phyloP scores from a whole-genome alignment of 306 rosid genomes.

The Cicer arietinum region DNA sequence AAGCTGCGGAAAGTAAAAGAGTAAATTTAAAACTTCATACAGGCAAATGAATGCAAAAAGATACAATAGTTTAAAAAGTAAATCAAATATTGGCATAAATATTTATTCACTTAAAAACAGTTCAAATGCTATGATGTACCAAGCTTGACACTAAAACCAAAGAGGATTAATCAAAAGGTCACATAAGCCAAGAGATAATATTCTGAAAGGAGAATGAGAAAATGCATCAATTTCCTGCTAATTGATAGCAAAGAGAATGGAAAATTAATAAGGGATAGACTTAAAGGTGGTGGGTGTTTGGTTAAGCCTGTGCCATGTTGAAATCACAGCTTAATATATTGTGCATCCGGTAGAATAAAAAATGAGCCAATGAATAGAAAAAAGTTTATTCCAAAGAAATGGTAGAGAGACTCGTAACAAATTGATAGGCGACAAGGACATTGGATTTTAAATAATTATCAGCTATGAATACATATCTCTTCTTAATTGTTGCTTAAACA shows the following conservation, averaged over 20 bases:
- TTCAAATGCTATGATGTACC: constrained; percentile 15
- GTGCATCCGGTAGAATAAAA: not conserved
- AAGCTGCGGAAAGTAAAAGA: constrained; percentile 55
- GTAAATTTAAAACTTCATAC: constrained; percentile 17
- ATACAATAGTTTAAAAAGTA: constrained; percentile 13
- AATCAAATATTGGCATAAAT: constrained; percentile 5
- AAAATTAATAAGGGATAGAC: constrained; percentile 7
- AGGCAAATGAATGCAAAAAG: constrained; percentile 30
- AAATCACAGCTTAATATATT: constrained; percentile 12
- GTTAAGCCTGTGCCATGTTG: not conserved
- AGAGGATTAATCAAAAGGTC: not conserved
- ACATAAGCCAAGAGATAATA: constrained; percentile 7
- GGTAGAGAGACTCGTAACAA: constrained; percentile 1
- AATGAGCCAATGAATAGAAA: not conserved
- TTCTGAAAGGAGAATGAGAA: constrained; percentile 28
- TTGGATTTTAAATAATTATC: not conserved
- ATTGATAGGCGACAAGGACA: not conserved
- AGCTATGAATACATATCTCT: not conserved
- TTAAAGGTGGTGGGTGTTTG: constrained; percentile 26
- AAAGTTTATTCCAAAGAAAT: not conserved
- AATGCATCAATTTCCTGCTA: constrained; percentile 1
- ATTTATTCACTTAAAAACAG: constrained; percentile 16
- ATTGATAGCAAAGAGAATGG: constrained; percentile 11
- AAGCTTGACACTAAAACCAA: constrained; percentile 33
- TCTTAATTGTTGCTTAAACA: not conserved